These are phyloP conservation scores for Melocanna baccifera DNA, from an alignment of 176 grass and related monocot species.

Conservation along the genomic window DNA sequence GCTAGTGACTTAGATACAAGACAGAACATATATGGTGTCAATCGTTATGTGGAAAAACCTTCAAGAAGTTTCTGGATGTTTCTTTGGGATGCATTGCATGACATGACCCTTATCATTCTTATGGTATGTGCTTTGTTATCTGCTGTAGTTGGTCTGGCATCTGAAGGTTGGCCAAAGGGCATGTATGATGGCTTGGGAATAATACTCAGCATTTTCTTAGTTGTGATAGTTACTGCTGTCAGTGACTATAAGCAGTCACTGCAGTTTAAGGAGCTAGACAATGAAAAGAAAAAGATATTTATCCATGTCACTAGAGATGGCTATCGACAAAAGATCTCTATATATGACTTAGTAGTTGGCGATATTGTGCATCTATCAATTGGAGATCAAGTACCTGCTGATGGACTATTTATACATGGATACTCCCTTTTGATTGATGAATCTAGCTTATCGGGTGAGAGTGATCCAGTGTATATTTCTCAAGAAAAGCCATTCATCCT, in stretches of 20 bases:
- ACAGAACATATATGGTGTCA: conserved; percentile 69
- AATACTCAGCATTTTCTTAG: conserved; percentile 86
- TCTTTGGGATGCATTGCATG: conserved; percentile 90
- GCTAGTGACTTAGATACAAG: conserved; percentile 51
- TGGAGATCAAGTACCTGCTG: conserved; percentile 84
- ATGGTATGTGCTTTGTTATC: conserved; percentile 88
- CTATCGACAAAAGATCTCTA: conserved; percentile 67
- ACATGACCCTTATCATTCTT: conserved; percentile 86
- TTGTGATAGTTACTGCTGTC: conserved; percentile 87
- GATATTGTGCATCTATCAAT: conserved; percentile 97
- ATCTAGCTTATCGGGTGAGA: conserved; percentile 89
- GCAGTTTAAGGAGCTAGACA: conserved; percentile 95
- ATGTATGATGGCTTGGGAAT: conserved; percentile 96
- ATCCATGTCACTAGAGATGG: conserved; percentile 89
- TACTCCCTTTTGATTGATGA: conserved; percentile 87
- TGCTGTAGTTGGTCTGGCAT: conserved; percentile 70
- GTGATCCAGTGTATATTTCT: conserved; percentile 73
- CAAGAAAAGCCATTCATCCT: conserved; percentile 86
- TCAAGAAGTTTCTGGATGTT: conserved; percentile 94
- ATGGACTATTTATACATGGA: conserved; percentile 81
- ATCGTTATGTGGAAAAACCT: conserved; percentile 72
- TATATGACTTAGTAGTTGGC: conserved; percentile 87
- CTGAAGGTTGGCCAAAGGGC: conserved; percentile 93
- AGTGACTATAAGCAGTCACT: conserved; percentile 97
- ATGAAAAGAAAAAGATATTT: conserved; percentile 94